Percentiles rank a stretch among this genome's conserved stretches.
Conservation (phyloP, 106 monocot species). For the Xerophyta viscosa region DNA sequence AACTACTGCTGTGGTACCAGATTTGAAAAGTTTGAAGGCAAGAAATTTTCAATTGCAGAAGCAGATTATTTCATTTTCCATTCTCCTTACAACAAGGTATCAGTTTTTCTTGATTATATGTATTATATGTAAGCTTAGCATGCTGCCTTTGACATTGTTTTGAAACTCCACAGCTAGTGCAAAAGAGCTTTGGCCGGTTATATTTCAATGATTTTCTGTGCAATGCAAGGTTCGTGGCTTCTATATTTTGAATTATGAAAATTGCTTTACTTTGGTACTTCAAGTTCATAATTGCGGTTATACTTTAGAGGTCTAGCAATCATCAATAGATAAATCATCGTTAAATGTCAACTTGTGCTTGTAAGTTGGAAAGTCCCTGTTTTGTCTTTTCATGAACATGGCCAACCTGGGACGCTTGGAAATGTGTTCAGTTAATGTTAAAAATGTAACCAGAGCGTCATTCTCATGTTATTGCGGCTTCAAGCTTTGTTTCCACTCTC, state of each 20-base stretch:
- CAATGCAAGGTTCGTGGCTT: conserved; percentile 68
- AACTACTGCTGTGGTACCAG: conserved; percentile 17
- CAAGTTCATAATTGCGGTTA: too few species aligned
- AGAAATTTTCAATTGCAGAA: conserved; percentile 69
- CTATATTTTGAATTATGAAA: background rate
- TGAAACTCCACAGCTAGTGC: conserved; percentile 65
- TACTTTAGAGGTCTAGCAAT: too few species aligned
- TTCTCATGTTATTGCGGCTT: too few species aligned
- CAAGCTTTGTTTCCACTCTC: too few species aligned
- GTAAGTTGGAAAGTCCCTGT: too few species aligned
- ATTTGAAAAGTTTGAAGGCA: conserved; percentile 71
- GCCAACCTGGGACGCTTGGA: too few species aligned
- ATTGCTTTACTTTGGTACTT: too few species aligned
- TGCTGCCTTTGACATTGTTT: background rate
- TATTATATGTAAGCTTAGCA: background rate
- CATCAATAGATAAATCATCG: too few species aligned
- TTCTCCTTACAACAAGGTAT: conserved; percentile 98
- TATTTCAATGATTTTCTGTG: conserved; percentile 82
- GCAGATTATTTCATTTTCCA: conserved; percentile 88
- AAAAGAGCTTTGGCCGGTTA: conserved; percentile 91
- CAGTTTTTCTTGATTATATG: background rate
- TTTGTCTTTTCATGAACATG: too few species aligned
- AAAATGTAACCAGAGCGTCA: too few species aligned
- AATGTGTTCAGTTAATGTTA: too few species aligned
- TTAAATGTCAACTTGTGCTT: too few species aligned